phyloP scores from a whole-genome alignment of 129 eudicot genomes.

The Apium graveolens region DNA sequence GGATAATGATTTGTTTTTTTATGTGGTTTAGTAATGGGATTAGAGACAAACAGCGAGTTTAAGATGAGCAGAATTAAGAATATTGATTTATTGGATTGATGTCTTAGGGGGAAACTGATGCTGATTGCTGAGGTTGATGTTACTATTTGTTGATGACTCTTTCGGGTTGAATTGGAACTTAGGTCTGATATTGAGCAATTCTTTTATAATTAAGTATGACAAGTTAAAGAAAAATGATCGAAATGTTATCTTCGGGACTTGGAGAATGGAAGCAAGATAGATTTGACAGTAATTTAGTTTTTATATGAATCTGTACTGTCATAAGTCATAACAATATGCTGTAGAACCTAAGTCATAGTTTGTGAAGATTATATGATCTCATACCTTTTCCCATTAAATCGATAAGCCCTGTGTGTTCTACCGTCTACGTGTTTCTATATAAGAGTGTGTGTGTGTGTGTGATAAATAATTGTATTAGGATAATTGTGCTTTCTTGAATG shows the following conservation, averaged over 20 bases:
- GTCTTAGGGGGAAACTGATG: too few relatives aligned
- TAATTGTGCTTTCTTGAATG: not conserved
- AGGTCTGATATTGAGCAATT: too few relatives aligned
- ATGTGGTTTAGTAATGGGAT: not conserved
- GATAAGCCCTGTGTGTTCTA: not conserved
- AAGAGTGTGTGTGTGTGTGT: not conserved
- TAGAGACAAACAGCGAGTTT: not conserved
- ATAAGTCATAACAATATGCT: not conserved
- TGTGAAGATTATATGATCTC: not conserved
- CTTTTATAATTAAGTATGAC: not conserved
- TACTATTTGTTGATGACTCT: not conserved
- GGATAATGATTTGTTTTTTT: too few relatives aligned
- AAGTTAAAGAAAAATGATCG: not conserved
- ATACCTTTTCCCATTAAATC: not conserved
- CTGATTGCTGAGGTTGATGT: too few relatives aligned
- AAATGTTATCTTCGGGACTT: not conserved
- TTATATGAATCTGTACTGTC: too few relatives aligned
- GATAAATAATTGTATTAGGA: not conserved
- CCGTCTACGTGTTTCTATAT: not conserved
- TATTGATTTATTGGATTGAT: too few relatives aligned
- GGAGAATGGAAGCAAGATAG: not conserved
- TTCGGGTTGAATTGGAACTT: not conserved
- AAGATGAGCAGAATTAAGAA: not conserved
- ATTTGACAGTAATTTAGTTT: too few relatives aligned
- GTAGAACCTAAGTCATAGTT: not conserved